phyloP scores from a whole-genome alignment of 495 filamentous ascomycete genomes.

The Terfezia boudieri region DNA sequence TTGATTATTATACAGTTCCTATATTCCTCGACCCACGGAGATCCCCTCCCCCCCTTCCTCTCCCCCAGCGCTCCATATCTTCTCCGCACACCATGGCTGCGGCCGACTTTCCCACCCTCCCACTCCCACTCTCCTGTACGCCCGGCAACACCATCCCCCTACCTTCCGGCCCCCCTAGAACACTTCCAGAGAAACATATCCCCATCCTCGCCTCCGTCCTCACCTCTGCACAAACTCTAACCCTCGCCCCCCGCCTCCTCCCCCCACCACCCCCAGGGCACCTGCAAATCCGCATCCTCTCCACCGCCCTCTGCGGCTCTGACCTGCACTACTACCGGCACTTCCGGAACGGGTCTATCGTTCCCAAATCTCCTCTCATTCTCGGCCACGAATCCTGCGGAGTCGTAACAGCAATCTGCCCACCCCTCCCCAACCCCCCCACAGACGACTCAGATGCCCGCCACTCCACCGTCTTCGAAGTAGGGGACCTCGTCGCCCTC shows the following conservation, averaged over 20 bases:
- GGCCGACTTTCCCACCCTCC: no score
- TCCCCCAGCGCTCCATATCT: no score
- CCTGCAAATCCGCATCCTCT: constrained; percentile 50
- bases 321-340: constrained; percentile 73
- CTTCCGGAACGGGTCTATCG: constrained; percentile 64
- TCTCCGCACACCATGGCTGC: no score
- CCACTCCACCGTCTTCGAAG: constrained; percentile 6
- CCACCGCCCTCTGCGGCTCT: constrained; percentile 63
- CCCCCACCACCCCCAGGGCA: constrained; percentile 29
- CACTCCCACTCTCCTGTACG: background rate
- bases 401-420: constrained; percentile 40
- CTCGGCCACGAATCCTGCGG: constrained; percentile 66
- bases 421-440: constrained; percentile 27
- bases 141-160: background rate
- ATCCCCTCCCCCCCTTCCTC: no score
- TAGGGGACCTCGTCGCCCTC: constrained; percentile 67
- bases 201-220: constrained; percentile 29
- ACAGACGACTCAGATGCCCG: background rate
- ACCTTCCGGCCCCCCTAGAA: background rate
- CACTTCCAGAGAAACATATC: background rate
- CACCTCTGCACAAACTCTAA: constrained; percentile 34
- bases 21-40: no score
- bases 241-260: constrained; percentile 25
- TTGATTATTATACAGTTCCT: no score
- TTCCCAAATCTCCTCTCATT: constrained; percentile 45